Evolutionary conservation across 2,329 filamentous ascomycete genomes (phyloP).

Genomic region (Anisogramma anomala): DNA sequence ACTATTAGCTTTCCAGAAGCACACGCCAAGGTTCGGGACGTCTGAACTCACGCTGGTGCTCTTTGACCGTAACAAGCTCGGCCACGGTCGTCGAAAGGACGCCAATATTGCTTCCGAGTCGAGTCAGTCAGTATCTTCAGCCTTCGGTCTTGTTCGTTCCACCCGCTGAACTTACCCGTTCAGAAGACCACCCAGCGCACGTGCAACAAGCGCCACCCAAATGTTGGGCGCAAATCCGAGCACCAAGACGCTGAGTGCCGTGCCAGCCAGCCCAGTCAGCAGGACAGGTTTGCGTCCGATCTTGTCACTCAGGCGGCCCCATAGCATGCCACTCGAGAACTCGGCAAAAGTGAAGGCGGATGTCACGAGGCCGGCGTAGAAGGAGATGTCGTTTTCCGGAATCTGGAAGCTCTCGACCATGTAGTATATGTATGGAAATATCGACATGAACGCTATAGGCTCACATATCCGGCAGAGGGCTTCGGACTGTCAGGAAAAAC

Average conservation of each 20-base stretch:
- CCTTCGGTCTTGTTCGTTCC: constrained; percentile 3
- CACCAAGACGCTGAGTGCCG: constrained; percentile 79
- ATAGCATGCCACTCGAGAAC: constrained; percentile 83
- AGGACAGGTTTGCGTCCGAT: constrained; percentile 89
- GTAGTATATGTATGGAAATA: constrained; percentile 96
- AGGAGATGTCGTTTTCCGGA: constrained; percentile 71
- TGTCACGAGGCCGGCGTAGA: constrained; percentile 92
- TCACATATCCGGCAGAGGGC: constrained; percentile 93
- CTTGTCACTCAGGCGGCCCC: constrained; percentile 85
- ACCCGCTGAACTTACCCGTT: constrained; percentile 60
- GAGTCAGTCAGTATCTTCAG: constrained; percentile 1
- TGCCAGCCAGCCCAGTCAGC: constrained; percentile 78
- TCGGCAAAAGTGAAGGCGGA: constrained; percentile 94
- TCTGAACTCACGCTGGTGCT: constrained; percentile 70
- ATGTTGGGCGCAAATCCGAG: constrained; percentile 86
- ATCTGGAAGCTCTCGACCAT: constrained; percentile 92
- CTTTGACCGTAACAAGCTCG: constrained; percentile 83
- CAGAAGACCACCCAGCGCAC: constrained; percentile 78
- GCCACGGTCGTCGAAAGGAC: constrained; percentile 92
- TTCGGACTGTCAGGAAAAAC: constrained; percentile 25
- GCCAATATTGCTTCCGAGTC: constrained; percentile 67
- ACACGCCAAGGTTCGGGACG: not conserved
- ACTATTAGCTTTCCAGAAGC: constrained; percentile 10
- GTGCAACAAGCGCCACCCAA: constrained; percentile 70
- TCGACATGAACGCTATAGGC: constrained; percentile 98